These are phyloP conservation scores for Neurospora africana DNA, from an alignment of 495 filamentous ascomycete species.

Conservation along the genomic window DNA sequence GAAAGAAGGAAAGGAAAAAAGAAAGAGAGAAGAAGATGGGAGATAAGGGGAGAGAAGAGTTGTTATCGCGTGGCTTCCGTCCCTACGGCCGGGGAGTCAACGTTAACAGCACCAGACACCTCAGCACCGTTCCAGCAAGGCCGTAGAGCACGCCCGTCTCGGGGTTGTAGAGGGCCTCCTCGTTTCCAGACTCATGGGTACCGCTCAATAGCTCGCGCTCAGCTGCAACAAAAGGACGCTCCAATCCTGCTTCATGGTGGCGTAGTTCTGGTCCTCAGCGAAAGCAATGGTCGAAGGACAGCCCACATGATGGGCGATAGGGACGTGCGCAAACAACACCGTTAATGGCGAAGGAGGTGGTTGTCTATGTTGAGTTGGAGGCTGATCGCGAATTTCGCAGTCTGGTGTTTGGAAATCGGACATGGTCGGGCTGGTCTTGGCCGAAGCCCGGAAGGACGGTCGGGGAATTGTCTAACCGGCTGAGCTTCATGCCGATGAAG, in stretches of 20 bases:
- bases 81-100: too few species aligned
- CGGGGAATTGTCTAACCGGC: background rate
- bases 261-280: too few species aligned
- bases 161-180: constrained; percentile 27
- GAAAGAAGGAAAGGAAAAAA: too few species aligned
- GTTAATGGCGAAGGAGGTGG: constrained; percentile 42
- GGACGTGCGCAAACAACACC: constrained; percentile 57
- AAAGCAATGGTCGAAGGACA: constrained; percentile 41
- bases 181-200: constrained; percentile 20
- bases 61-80: too few species aligned
- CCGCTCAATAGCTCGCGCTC: constrained; percentile 31
- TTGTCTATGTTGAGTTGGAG: background rate
- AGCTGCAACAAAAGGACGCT: constrained; percentile 19
- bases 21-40: too few species aligned
- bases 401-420: constrained; percentile 19
- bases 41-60: too few species aligned
- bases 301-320: constrained; percentile 76
- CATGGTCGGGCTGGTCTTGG: constrained; percentile 8
- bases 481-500: background rate
- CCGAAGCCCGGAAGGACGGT: constrained; percentile 1
- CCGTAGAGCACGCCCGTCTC: constrained; percentile 30
- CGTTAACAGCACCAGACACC: too few species aligned
- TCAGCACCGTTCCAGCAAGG: too few species aligned
- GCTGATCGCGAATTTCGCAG: background rate
- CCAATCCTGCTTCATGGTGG: too few species aligned